Conservation (phyloP, 2,329 filamentous ascomycete species). For the Elsinoe batatas region DNA sequence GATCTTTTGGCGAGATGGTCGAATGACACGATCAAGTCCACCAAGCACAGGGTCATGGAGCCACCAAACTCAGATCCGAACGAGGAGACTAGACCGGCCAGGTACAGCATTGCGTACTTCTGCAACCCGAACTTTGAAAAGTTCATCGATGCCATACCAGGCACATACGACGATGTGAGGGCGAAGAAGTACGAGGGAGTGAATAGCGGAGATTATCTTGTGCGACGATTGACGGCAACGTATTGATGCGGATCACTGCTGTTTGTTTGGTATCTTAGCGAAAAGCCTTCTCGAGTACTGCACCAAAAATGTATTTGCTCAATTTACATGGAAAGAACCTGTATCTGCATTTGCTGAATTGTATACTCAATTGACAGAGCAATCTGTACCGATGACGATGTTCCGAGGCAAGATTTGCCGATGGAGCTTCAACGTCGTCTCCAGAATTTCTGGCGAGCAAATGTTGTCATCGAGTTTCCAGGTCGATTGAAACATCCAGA, state of each 20-base stretch:
- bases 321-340: not conserved
- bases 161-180: constrained; percentile 54
- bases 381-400: not conserved
- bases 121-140: constrained; percentile 75
- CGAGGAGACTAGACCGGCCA: constrained; percentile 55
- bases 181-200: constrained; percentile 73
- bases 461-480: not conserved
- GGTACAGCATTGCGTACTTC: constrained; percentile 85
- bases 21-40: constrained; percentile 85
- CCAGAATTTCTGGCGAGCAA: not conserved
- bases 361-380: not conserved
- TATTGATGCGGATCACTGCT: constrained; percentile 24
- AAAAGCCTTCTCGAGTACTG: not conserved
- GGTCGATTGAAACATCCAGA: not conserved
- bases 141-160: constrained; percentile 70
- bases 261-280: not conserved
- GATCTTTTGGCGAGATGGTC: constrained; percentile 81
- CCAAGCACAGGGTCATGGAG: constrained; percentile 81
- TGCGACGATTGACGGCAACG: constrained; percentile 67
- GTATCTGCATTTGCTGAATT: too few relatives aligned
- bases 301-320: not conserved
- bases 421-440: not conserved
- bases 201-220: constrained; percentile 70
- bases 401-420: not conserved
- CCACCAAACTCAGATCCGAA: constrained; percentile 46